phyloP scores from a whole-genome alignment of 352 stramenopile species.

The Globisporangium camurandrum region DNA sequence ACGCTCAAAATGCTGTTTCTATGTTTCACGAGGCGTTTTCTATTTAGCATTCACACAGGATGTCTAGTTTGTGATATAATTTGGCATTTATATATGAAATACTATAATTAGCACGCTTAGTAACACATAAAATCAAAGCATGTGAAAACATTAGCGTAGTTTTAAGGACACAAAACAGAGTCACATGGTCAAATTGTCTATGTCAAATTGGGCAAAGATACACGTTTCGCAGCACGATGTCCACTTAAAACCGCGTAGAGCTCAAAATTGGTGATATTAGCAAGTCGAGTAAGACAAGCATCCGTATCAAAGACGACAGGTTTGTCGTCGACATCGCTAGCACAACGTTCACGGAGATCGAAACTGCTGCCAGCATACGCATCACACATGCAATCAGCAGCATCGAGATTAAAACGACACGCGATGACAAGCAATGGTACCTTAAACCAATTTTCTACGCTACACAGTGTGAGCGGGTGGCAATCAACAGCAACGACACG shows the following conservation, averaged over 20 bases:
- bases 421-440: not conserved
- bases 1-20: too few relatives aligned
- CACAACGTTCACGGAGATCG: not conserved
- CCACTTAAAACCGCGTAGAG: not conserved
- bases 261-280: too few relatives aligned
- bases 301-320: not conserved
- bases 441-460: not conserved
- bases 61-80: not conserved
- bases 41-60: not conserved
- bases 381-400: not conserved
- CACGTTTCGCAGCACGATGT: not conserved
- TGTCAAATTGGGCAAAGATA: not conserved
- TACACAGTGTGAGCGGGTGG: not conserved
- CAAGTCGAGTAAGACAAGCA: not conserved
- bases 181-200: not conserved
- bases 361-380: not conserved
- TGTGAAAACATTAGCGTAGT: not conserved
- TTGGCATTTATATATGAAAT: not conserved
- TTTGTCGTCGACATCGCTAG: not conserved
- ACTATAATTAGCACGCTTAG: not conserved
- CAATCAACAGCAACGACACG: not conserved
- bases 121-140: not conserved
- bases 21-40: too few relatives aligned
- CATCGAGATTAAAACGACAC: not conserved
- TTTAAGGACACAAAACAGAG: not conserved